A percentile compares a stretch with the other conserved stretches of the same genome.
Conservation (phyloP, 1,284 basidiomycete genomes). For the Cryptococcus sp. region DNA sequence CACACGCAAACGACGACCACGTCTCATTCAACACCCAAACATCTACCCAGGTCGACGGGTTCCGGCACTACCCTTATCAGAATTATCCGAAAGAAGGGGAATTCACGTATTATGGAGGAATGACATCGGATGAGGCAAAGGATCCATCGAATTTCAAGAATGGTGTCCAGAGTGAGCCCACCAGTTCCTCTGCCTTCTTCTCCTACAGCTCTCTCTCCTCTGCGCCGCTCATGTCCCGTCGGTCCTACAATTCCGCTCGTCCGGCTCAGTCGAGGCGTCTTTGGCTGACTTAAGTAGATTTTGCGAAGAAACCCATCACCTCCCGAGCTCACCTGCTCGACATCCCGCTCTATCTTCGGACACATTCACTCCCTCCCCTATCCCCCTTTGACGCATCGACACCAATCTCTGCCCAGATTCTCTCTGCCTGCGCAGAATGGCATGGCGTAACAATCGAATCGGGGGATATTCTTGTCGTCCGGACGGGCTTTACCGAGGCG, state of each 20-base stretch:
- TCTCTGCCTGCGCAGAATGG: conserved; percentile 19
- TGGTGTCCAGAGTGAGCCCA: conserved; percentile 21
- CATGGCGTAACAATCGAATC: conserved; percentile 31
- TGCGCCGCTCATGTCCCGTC: too few species aligned
- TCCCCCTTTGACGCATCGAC: conserved; percentile 29
- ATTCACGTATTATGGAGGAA: conserved; percentile 19
- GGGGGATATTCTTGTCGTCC: conserved; percentile 44
- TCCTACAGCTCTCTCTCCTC: too few species aligned
- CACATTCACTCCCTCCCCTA: conserved; percentile 36
- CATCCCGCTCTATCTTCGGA: conserved; percentile 32
- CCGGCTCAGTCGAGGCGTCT: neutral
- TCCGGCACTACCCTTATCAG: conserved; percentile 39
- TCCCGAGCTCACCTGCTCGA: conserved; percentile 48
- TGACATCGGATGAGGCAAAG: conserved; percentile 18
- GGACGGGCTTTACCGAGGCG: conserved; percentile 45
- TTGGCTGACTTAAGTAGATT: conserved; percentile 23
- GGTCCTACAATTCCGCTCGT: neutral
- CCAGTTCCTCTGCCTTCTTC: neutral
- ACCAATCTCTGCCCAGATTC: conserved; percentile 27
- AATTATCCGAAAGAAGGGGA: conserved; percentile 21
- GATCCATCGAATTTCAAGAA: conserved; percentile 10
- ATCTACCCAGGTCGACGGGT: conserved; percentile 47
- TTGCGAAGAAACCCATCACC: conserved; percentile 42
- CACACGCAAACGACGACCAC: conserved; percentile 32
- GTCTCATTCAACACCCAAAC: conserved; percentile 45